Base-by-base conservation (phyloP, 106 monocot genomes). In the Triglochin maritima region DNA sequence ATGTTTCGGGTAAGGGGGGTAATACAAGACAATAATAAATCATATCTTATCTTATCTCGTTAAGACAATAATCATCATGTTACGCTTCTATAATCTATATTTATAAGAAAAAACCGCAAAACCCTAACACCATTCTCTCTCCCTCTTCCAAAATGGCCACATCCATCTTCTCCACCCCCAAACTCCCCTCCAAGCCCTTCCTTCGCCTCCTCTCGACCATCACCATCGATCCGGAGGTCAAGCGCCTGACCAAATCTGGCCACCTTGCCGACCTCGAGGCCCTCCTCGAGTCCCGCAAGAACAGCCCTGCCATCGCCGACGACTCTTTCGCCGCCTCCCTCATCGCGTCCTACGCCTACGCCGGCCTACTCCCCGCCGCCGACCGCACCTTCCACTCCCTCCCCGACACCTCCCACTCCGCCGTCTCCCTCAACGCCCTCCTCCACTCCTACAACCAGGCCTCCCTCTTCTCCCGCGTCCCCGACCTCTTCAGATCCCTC, bases 381-480 rank as follows among this genome's bases (percentile, higher is more conserved):
- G 45, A 74, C 62, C 56, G 71, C 65, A 63, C 75, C 57, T 88
- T 93, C 71, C 60, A 68, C 17, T 60, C 60, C 60, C 50, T 68
- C 51, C 46, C 15, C 43, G 17, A 51, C 50, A 10, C 65, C 48
- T 15, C 53, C 0, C 67, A 57, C 55, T 76, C 88, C 57, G 16
- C 70, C 8, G 43, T 76, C 51, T 81, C 89, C 59, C 79, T 94
- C 79, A 89, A 89, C 74, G 80, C 94, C 12, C 77, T 94, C 60
- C 89, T 94, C 78, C 61, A 80, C 41, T 65, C 82, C 70, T 77
- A 71, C 67, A 46, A 79, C 57, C 78, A 72, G 47, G 45, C 75
- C 42, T 65, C 60, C 46, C 49, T 49, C 11, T 74, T 64, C 54
- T 58, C 50, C 46, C 74, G 70, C 59, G 86, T 89, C 44, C 76